A percentile compares a stretch with the other conserved stretches of the same genome.
Conservation (phyloP, 495 filamentous ascomycete species). For the Tuber indicum region DNA sequence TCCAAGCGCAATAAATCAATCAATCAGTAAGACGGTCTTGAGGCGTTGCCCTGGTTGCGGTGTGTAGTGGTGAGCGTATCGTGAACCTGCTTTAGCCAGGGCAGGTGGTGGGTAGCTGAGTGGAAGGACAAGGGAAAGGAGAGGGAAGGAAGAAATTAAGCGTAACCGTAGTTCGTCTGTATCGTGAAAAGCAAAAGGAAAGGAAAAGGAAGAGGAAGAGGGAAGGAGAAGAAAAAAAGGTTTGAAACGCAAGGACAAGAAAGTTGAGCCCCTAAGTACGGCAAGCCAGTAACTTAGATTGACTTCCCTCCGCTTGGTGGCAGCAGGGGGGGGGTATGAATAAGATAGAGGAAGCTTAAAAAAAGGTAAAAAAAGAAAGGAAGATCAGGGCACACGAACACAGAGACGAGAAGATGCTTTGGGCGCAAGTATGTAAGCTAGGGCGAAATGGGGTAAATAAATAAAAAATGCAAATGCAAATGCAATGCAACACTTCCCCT, state of each 20-base stretch:
- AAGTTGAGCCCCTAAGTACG: constrained; percentile 4
- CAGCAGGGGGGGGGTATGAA: neutral
- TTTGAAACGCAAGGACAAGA: constrained; percentile 2
- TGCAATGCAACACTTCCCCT: neutral
- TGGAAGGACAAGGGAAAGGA: constrained; percentile 5
- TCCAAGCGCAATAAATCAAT: neutral
- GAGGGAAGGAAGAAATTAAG: neutral
- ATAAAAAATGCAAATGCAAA: neutral
- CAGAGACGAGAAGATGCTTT: neutral
- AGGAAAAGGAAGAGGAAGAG: constrained; percentile 7
- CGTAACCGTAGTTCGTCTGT: constrained; percentile 21
- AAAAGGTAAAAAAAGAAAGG: neutral
- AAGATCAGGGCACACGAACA: neutral
- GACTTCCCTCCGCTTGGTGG: neutral
- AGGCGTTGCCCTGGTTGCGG: neutral
- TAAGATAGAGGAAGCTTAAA: neutral
- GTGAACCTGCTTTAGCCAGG: neutral
- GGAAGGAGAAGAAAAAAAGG: neutral
- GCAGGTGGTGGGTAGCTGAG: neutral
- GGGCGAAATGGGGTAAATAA: neutral
- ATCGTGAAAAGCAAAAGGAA: constrained; percentile 23
- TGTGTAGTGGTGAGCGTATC: neutral
- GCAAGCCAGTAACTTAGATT: neutral
- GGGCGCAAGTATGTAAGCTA: neutral
- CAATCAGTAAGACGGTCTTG: neutral